phyloP scores from a whole-genome alignment of 768 basidiomycete genomes.

The Hebeloma cylindrosporum region DNA sequence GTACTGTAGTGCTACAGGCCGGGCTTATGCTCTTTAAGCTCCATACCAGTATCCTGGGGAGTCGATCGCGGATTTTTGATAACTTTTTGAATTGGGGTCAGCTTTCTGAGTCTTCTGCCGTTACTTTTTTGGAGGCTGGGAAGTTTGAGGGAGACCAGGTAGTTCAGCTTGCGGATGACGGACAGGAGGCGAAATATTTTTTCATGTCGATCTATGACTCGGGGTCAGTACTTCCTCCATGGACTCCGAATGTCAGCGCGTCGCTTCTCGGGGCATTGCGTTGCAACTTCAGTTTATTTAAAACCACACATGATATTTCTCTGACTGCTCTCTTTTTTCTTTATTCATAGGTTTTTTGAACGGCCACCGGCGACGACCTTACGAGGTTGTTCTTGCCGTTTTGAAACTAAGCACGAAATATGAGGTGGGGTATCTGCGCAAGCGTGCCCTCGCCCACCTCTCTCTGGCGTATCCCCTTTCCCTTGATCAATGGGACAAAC shows the following conservation, averaged over 20 bases:
- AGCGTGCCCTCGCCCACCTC: constrained; percentile 17
- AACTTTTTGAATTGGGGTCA: background rate
- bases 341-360: constrained; percentile 19
- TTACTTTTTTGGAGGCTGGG: no score
- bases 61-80: background rate
- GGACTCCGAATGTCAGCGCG: no score
- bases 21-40: constrained; percentile 1
- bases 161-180: no score
- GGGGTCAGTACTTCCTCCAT: constrained; percentile 15
- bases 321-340: background rate
- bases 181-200: constrained; percentile 10
- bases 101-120: no score
- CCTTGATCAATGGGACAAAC: constrained; percentile 12
- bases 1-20: constrained; percentile 1
- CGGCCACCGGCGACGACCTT: constrained; percentile 8
- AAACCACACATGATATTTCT: no score
- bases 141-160: no score
- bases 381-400: constrained; percentile 11
- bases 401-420: constrained; percentile 15
- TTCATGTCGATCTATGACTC: constrained; percentile 21
- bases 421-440: constrained; percentile 14
- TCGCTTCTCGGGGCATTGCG: no score
- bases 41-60: background rate
- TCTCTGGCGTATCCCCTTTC: constrained; percentile 7
- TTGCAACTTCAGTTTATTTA: no score